Evolutionary conservation across 2,329 filamentous ascomycete genomes (phyloP).

Genomic region (Cytospora piceicola): DNA sequence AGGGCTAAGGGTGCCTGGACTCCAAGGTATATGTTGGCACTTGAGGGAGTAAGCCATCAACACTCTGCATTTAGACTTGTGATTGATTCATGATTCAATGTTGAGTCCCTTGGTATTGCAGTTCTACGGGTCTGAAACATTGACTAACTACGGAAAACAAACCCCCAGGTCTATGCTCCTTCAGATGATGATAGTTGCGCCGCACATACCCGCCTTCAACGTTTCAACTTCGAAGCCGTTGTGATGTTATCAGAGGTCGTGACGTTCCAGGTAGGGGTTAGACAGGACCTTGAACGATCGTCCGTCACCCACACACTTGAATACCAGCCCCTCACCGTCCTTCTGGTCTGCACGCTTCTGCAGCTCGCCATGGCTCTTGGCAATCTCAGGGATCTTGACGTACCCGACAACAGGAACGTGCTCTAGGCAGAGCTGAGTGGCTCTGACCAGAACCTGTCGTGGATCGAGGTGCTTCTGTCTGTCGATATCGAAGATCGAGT

Average conservation of each 20-base stretch:
- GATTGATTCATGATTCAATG: too few species aligned
- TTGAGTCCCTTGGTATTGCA: too few species aligned
- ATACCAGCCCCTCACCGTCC: conserved; percentile 37
- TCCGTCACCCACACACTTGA: conserved; percentile 35
- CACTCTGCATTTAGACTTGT: too few species aligned
- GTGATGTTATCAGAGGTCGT: conserved; percentile 14
- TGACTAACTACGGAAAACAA: too few species aligned
- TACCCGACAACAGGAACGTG: conserved; percentile 42
- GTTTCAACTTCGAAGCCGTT: too few species aligned
- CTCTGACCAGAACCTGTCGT: conserved; percentile 36
- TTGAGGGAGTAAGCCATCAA: too few species aligned
- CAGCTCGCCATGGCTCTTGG: conserved; percentile 31
- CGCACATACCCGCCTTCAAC: too few species aligned
- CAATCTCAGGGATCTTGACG: conserved; percentile 32
- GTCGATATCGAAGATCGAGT: conserved; percentile 40
- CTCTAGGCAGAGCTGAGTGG: conserved; percentile 35
- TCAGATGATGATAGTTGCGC: too few species aligned
- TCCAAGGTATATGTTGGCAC: too few species aligned
- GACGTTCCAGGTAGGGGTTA: conserved; percentile 32
- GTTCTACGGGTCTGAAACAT: too few species aligned
- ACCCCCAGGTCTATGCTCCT: too few species aligned
- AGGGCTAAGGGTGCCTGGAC: too few species aligned
- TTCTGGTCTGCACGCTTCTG: conserved; percentile 32
- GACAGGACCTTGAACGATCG: conserved; percentile 38
- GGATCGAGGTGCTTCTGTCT: conserved; percentile 37